A percentile compares a stretch with the other conserved stretches of the same genome.
Evolutionary conservation across 2,329 filamentous ascomycete species (phyloP).

Genomic region (Alternaria dauci): DNA sequence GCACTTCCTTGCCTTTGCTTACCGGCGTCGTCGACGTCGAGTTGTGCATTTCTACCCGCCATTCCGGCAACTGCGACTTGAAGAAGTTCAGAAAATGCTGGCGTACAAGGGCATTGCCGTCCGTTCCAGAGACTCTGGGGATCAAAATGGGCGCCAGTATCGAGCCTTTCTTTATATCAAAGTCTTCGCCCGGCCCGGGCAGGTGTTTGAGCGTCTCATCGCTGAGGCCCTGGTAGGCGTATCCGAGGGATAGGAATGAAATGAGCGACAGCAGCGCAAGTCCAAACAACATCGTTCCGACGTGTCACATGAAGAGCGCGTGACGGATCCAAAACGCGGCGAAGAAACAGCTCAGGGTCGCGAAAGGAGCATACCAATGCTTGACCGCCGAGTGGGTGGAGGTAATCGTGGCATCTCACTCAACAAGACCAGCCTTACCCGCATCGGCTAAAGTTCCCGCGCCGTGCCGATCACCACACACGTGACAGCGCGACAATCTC

Average conservation of each 20-base stretch:
- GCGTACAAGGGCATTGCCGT: constrained; percentile 77
- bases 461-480: constrained; percentile 10
- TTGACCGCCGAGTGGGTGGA: background rate
- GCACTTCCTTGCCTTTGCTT: constrained; percentile 74
- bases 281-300: constrained; percentile 28
- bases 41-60: constrained; percentile 86
- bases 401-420: constrained; percentile 9
- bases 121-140: constrained; percentile 86
- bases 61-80: constrained; percentile 74
- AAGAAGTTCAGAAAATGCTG: constrained; percentile 90
- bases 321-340: background rate
- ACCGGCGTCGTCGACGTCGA: constrained; percentile 83
- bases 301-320: constrained; percentile 21
- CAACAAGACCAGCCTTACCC: background rate
- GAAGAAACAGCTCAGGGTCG: background rate
- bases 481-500: constrained; percentile 23
- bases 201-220: constrained; percentile 77
- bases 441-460: constrained; percentile 1
- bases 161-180: constrained; percentile 79
- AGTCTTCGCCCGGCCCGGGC: constrained; percentile 74
- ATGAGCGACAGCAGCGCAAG: constrained; percentile 34
- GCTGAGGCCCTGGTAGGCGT: constrained; percentile 70
- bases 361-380: constrained; percentile 7
- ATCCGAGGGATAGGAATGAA: constrained; percentile 36
- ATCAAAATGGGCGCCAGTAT: constrained; percentile 87